Conservation (phyloP, 108 stramenopile species). For the Discostella stelligeroides region DNA sequence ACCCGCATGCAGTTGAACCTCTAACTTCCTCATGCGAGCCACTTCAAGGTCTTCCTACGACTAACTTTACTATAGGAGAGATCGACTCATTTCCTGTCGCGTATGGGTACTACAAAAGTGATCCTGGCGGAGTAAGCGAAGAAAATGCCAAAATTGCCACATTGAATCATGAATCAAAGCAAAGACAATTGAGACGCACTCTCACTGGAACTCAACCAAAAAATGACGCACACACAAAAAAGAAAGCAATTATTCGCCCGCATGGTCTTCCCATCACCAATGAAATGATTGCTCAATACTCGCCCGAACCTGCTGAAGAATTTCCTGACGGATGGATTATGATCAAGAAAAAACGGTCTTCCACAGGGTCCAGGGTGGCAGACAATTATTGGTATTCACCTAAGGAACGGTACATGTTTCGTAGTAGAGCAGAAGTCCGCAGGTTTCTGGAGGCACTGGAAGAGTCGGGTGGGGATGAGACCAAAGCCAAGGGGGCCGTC, state of each 20-base stretch:
- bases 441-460: slow-evolving; percentile 20
- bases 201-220: neutral
- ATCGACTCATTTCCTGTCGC: slow-evolving; percentile 24
- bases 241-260: neutral
- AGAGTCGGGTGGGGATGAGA: slow-evolving; percentile 22
- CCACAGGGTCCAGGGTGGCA: too few relatives aligned
- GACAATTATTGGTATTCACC: slow-evolving; percentile 40
- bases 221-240: neutral
- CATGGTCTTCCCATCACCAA: neutral
- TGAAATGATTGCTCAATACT: slow-evolving; percentile 10
- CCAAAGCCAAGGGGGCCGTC: too few relatives aligned
- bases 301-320: slow-evolving; percentile 22
- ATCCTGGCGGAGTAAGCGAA: slow-evolving; percentile 20
- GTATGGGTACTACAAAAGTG: slow-evolving; percentile 27
- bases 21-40: neutral
- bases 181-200: slow-evolving; percentile 7
- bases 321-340: slow-evolving; percentile 30
- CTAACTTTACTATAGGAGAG: slow-evolving; percentile 18
- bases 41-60: slow-evolving; percentile 13
- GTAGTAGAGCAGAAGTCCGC: slow-evolving; percentile 26
- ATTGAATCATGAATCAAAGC: slow-evolving; percentile 27
- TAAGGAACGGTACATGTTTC: slow-evolving; percentile 20
- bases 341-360: neutral
- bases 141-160: slow-evolving; percentile 32
- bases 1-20: too few relatives aligned